Evolutionary conservation across 352 stramenopile species (phyloP), one percentile per base, ranked within the genome.

Genomic region (Phytophthora pinifolia): DNA sequence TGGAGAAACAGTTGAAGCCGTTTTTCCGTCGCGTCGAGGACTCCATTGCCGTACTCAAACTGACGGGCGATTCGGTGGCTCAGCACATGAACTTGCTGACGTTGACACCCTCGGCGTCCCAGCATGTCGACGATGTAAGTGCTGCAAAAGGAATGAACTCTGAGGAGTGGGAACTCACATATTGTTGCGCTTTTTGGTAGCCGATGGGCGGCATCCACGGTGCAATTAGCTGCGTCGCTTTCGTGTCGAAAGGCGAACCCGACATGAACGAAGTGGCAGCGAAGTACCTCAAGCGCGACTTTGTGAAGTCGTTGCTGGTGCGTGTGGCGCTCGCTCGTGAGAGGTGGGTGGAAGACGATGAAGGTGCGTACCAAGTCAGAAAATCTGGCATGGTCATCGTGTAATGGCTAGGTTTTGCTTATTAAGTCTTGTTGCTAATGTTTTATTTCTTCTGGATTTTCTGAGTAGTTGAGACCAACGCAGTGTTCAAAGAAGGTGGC

Each of bases 251-350:
- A 64, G 52, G 54, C 45, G 66, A 74, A 36, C 46, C 68, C 15
- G 54, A 74, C 6, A 59, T 65, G 1, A 52, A 60, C 17, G 65
- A 79, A 5, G 52, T 72, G 17, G 80, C 77, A n/a, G 42, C 59
- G 10, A 63, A 59, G 27, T 81, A 70, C 46, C 62, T 91, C 20
- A 91, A 91, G 53, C 75, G 62, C 22, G 81, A 91, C 48, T 84
- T 89, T 53, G 45, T 83, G 15, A 87, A 85, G 47, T 86, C 81
- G 13, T 52, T 89, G 48, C 37, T 77, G 47, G 46, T 88, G 3
- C 78, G 81, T 48, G 43, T 83, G 10, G 70, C 81, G 17, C 55
- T 89, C 35, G 67, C 82, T 46, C 62, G 65, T 33, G 79, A 89
- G 51, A 62, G 67, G 18, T 76, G 66, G 50, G 48, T 39, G 1